These are phyloP conservation scores for Ilyonectria robusta DNA, from an alignment of 2,329 filamentous ascomycete genomes.

Conservation along the genomic window DNA sequence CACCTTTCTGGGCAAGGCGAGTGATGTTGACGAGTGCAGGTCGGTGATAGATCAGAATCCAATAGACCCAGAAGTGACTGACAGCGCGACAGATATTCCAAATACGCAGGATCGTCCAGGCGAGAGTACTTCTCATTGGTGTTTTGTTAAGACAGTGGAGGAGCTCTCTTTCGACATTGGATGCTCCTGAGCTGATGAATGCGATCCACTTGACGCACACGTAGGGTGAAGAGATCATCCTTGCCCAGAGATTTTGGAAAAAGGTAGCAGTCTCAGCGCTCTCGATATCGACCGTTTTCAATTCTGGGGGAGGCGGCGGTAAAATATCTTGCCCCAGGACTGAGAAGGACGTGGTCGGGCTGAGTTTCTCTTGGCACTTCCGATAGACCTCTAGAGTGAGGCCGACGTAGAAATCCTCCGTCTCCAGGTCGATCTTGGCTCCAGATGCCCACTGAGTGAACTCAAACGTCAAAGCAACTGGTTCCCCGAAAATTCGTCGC, in stretches of 20 bases:
- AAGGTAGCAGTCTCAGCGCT: neutral
- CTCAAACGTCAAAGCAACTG: conserved; percentile 15
- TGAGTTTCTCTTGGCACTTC: conserved; percentile 21
- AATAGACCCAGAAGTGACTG: conserved; percentile 35
- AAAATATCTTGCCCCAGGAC: neutral
- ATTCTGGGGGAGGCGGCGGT: conserved; percentile 6
- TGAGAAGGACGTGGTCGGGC: conserved; percentile 1
- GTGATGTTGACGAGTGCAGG: conserved; percentile 26
- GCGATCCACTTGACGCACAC: conserved; percentile 33
- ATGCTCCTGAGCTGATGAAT: conserved; percentile 24
- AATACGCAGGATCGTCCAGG: conserved; percentile 20
- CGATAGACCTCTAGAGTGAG: conserved; percentile 26
- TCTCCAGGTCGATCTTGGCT: conserved; percentile 26
- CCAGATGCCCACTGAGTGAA: conserved; percentile 24
- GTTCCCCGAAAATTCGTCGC: conserved; percentile 24
- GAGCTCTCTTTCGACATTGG: conserved; percentile 34
- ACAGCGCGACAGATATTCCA: conserved; percentile 30
- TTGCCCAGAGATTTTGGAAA: conserved; percentile 9
- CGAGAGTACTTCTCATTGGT: conserved; percentile 5
- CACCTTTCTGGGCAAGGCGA: conserved; percentile 32
- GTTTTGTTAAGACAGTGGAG: conserved; percentile 15
- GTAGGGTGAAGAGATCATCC: conserved; percentile 7
- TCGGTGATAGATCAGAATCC: conserved; percentile 30
- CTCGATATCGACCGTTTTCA: conserved; percentile 16
- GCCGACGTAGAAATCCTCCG: conserved; percentile 25